A percentile compares a stretch with the other conserved stretches of the same genome.
phyloP scores from a whole-genome alignment of 495 filamentous ascomycete species.

The Chaetomium fimeti region DNA sequence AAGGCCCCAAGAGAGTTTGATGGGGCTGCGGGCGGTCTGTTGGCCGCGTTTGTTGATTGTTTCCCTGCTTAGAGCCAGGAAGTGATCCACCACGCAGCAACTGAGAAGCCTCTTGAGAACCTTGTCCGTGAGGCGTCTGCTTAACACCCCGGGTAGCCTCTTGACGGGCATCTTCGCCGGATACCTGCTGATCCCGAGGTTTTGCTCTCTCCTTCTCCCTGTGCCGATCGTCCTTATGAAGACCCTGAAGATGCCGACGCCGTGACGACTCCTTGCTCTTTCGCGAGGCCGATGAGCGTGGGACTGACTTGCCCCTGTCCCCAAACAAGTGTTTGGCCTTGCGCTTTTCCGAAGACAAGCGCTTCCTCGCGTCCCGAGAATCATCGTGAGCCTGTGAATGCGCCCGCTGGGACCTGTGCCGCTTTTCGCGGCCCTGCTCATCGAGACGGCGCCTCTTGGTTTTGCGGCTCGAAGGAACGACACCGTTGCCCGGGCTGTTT shows the following conservation, averaged over 20 bases:
- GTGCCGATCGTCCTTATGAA: not conserved
- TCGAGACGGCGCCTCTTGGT: slow-evolving; percentile 1
- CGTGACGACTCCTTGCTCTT: not conserved
- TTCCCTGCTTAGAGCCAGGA: not conserved
- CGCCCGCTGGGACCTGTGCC: not conserved
- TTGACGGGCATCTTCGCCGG: no score
- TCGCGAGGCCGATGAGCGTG: not conserved
- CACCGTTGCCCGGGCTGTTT: not conserved
- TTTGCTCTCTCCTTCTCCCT: not conserved
- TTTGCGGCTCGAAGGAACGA: not conserved
- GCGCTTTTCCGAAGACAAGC: not conserved
- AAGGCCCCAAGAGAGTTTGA: not conserved
- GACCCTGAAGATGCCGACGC: not conserved
- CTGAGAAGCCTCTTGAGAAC: no score
- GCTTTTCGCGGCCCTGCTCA: not conserved
- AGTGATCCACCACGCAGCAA: not conserved
- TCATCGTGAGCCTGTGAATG: not conserved
- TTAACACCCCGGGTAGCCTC: no score
- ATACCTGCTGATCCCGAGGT: no score
- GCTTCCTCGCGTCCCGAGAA: slow-evolving; percentile 1
- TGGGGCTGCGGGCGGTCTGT: not conserved
- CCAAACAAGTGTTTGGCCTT: not conserved
- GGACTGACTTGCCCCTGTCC: not conserved
- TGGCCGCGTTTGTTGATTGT: not conserved
- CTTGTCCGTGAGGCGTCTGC: not conserved